These are phyloP conservation scores for Candida boleticola DNA, from an alignment of 805 yeast genomes.

Conservation along the genomic window DNA sequence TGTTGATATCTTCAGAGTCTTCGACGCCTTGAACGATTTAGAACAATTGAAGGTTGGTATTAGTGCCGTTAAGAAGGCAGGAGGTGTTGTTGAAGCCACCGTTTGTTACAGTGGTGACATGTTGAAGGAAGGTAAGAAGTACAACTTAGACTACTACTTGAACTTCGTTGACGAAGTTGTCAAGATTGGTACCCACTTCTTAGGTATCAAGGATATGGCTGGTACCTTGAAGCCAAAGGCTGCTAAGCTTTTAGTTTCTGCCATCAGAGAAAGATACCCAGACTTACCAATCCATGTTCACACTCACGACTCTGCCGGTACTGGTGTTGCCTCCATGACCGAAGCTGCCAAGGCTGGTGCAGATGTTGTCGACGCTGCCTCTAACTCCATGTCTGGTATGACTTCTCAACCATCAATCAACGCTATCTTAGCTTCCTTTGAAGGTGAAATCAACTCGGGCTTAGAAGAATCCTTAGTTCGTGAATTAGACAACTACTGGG, in stretches of 20 bases:
- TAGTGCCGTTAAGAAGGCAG: conserved; percentile 96
- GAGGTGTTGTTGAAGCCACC: conserved; percentile 98
- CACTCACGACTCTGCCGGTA: conserved; percentile 99
- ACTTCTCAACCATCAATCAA: conserved; percentile 97
- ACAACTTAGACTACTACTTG: conserved; percentile 87
- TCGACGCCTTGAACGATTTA: conserved; percentile 94
- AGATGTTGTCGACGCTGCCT: conserved; percentile 96
- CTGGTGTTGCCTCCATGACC: conserved; percentile 96
- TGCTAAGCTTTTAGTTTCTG: conserved; percentile 74
- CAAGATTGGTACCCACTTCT: conserved; percentile 89
- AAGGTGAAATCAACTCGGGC: conserved; percentile 79
- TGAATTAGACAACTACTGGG: conserved; percentile 94
- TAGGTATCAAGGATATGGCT: conserved; percentile 99
- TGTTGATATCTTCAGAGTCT: conserved; percentile 96
- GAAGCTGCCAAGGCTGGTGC: conserved; percentile 96
- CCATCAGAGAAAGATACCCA: conserved; percentile 84
- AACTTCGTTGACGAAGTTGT: conserved; percentile 80
- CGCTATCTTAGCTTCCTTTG: conserved; percentile 89
- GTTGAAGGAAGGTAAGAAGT: conserved; percentile 94
- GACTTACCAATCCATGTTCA: conserved; percentile 96
- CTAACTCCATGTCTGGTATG: conserved; percentile 97
- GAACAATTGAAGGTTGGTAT: conserved; percentile 98
- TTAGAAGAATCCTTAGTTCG: conserved; percentile 66
- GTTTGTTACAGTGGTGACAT: conserved; percentile 99
- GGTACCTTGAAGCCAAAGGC: conserved; percentile 97